These are phyloP conservation scores for Capsicum rhomboideum DNA, from an alignment of 257 asterid genomes.

Conservation along the genomic window DNA sequence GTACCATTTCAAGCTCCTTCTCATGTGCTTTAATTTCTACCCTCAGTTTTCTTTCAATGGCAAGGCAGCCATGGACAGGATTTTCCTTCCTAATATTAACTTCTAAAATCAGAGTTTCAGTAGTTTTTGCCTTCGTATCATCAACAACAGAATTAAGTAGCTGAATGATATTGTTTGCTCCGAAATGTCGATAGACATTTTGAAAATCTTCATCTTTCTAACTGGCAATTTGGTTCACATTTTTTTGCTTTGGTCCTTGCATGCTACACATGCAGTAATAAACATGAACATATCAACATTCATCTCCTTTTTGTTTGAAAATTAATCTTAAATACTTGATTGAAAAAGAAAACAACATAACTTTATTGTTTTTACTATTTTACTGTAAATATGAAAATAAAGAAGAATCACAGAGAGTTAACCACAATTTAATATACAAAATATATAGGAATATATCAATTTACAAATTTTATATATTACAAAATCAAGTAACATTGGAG, in stretches of 20 bases:
- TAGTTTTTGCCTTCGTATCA: not conserved
- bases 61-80: constrained; percentile 4
- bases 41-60: not conserved
- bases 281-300: not conserved
- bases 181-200: constrained; percentile 3
- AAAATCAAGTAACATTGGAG: not conserved
- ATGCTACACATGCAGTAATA: not conserved
- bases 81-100: constrained; percentile 1
- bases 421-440: not conserved
- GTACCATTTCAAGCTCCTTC: not conserved
- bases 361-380: not conserved
- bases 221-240: not conserved
- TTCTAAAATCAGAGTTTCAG: not conserved
- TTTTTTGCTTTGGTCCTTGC: not conserved
- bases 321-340: not conserved
- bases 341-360: not conserved
- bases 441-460: not conserved
- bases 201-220: not conserved
- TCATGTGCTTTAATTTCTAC: not conserved
- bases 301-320: not conserved
- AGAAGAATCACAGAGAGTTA: not conserved
- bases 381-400: not conserved
- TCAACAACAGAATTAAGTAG: not conserved
- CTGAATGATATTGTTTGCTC: not conserved
- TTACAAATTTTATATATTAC: not conserved